Evolutionary conservation across 768 basidiomycete genomes (phyloP).

Genomic region (Mycena capillaripes): DNA sequence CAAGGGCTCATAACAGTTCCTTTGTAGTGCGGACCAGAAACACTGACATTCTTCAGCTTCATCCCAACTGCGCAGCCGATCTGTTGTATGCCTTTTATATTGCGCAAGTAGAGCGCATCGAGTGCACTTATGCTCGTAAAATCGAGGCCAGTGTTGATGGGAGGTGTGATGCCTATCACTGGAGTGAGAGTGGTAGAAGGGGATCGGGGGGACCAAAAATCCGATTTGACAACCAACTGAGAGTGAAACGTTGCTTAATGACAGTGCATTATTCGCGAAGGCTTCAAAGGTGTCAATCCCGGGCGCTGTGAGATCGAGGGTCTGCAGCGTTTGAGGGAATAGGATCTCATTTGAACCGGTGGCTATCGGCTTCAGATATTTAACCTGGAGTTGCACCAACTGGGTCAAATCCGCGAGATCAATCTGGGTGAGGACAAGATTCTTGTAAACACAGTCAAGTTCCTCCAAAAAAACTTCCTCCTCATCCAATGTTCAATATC

Average conservation of each 20-base stretch:
- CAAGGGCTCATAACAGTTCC: too few relatives aligned
- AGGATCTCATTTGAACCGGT: neutral
- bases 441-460: too few relatives aligned
- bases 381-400: neutral
- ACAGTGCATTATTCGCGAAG: neutral
- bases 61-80: too few relatives aligned
- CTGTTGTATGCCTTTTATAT: neutral
- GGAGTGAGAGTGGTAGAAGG: too few relatives aligned
- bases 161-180: neutral
- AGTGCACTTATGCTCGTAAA: neutral
- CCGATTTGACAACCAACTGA: neutral
- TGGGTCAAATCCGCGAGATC: neutral
- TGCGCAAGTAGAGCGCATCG: neutral
- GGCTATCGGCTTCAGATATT: neutral
- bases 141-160: neutral
- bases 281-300: neutral
- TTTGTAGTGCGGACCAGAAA: too few relatives aligned
- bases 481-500: neutral
- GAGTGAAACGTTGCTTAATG: neutral
- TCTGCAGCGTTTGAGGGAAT: neutral
- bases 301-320: neutral
- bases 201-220: neutral
- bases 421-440: neutral
- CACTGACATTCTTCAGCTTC: too few relatives aligned
- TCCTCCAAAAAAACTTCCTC: neutral